phyloP scores from a whole-genome alignment of 2,329 filamentous ascomycete species.

The Pseudogymnoascus sp. region DNA sequence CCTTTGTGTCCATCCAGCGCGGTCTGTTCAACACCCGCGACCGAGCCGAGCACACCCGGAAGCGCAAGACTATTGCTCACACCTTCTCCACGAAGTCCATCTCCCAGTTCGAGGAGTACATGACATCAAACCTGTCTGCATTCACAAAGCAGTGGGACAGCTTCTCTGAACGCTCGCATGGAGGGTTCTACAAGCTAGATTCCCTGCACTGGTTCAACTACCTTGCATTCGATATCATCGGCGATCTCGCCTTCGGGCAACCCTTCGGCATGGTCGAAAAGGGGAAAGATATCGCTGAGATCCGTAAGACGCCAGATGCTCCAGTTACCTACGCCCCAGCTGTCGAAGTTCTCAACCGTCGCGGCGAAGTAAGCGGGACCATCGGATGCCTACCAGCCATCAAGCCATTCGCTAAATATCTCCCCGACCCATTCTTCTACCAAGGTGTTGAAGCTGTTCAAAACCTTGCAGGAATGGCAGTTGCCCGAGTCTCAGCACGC shows the following conservation, averaged over 20 bases:
- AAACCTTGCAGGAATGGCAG: constrained; percentile 78
- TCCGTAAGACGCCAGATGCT: constrained; percentile 51
- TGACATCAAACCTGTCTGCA: constrained; percentile 66
- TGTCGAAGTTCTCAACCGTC: constrained; percentile 79
- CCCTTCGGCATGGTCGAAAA: constrained; percentile 77
- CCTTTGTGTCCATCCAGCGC: constrained; percentile 77
- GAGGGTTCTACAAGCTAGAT: constrained; percentile 55
- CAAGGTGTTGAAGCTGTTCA: constrained; percentile 66
- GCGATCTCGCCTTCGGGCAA: constrained; percentile 59
- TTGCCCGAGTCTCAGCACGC: constrained; percentile 68
- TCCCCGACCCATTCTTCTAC: constrained; percentile 76
- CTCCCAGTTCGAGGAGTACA: constrained; percentile 80
- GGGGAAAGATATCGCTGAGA: constrained; percentile 68
- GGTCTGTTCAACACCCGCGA: constrained; percentile 87
- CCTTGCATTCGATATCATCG: constrained; percentile 46
- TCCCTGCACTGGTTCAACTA: constrained; percentile 73
- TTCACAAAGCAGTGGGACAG: constrained; percentile 67
- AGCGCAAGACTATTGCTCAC: constrained; percentile 81
- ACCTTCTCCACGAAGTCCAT: constrained; percentile 79
- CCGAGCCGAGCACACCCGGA: constrained; percentile 72
- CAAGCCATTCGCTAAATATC: constrained; percentile 70
- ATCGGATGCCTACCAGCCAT: constrained; percentile 66
- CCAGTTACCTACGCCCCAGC: constrained; percentile 64
- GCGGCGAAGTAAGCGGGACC: constrained; percentile 76
- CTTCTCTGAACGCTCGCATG: constrained; percentile 37